Conservation (phyloP, 768 basidiomycete species). For the Polyporus arcularius region DNA sequence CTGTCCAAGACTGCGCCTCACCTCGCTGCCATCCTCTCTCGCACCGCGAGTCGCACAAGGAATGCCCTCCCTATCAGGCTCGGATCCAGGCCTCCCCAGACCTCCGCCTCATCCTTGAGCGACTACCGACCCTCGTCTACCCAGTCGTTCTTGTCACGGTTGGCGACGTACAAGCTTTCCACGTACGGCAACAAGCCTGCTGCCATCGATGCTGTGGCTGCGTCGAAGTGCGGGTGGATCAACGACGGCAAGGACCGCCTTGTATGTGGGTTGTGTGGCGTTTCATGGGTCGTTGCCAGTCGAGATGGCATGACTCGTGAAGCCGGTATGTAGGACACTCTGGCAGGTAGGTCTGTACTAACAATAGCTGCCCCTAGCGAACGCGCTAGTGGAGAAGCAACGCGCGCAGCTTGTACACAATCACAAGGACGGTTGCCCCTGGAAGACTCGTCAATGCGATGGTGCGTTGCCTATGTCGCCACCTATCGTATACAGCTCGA, state of each 20-base stretch:
- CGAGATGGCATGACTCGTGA: slow-evolving; percentile 73
- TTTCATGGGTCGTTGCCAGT: slow-evolving; percentile 73
- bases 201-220: slow-evolving; percentile 75
- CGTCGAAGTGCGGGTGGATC: slow-evolving; percentile 80
- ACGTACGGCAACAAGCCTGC: slow-evolving; percentile 81
- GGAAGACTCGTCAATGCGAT: slow-evolving; percentile 81
- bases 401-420: slow-evolving; percentile 59
- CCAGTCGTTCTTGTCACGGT: slow-evolving; percentile 69
- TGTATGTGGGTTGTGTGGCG: slow-evolving; percentile 68
- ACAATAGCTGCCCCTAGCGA: slow-evolving; percentile 45
- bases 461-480: slow-evolving; percentile 44
- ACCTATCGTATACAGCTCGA: slow-evolving; percentile 6
- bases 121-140: slow-evolving; percentile 82
- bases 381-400: slow-evolving; percentile 74
- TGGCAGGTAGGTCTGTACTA: slow-evolving; percentile 33
- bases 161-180: slow-evolving; percentile 75
- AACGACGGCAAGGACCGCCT: slow-evolving; percentile 83
- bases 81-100: slow-evolving; percentile 31
- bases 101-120: slow-evolving; percentile 38
- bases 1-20: slow-evolving; percentile 65
- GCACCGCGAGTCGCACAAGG: slow-evolving; percentile 58
- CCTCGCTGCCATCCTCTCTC: slow-evolving; percentile 69
- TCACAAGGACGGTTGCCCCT: slow-evolving; percentile 84
- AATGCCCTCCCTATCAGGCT: slow-evolving; percentile 51
- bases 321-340: slow-evolving; percentile 59